Evolutionary conservation across 208 protist genomes (phyloP), one percentile per base, ranked within the genome.

Genomic region (Crithidia sp.): DNA sequence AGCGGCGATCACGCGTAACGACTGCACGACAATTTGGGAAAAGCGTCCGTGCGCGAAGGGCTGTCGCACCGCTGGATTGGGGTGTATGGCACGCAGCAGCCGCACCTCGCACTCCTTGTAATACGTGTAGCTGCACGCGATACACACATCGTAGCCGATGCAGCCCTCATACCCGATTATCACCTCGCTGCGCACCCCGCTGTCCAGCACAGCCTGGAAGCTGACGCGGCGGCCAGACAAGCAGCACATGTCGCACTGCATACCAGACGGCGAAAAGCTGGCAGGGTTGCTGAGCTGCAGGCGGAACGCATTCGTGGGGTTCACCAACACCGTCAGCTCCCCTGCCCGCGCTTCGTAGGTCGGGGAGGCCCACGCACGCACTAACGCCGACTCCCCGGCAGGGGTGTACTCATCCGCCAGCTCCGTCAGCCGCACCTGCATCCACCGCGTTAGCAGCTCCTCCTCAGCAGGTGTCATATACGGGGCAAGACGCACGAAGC

Each of bases 61-160:
- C 14, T 50, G 52, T 36, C 72, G 74, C 66, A 82, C 16, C 45
- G 17, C 64, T 41, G 64, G 7, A 16, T 60, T 52, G 3, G 70
- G 74, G 53, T 84, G 69, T 41, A 86, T 43, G 2, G 74, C 68
- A n/a, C 75, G 78, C 45, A 74, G 70, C 57, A 89, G 55, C 49
- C 77, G 63, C 54, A 70, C 44, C 19, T 57, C 60, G 14, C 80
- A 71, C 13, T 54, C 50, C 41, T 78, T 77, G 71, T 81, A 89
- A 49, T 81, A 81, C 36, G 77, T 74, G n/a, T 77, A 63, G 19
- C 77, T 74, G 65, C 84, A 89, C 13, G 69, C 74, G 9, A 89
- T 37, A 65, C 84, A 89, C 43, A 86, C 69, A 56, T 89, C 81
- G 52, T 79, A 83, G 16, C 77, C 77, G 13, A 66, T 47, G 37